Conservation (phyloP, 2,329 filamentous ascomycete genomes). For the Trichoderma koningii region DNA sequence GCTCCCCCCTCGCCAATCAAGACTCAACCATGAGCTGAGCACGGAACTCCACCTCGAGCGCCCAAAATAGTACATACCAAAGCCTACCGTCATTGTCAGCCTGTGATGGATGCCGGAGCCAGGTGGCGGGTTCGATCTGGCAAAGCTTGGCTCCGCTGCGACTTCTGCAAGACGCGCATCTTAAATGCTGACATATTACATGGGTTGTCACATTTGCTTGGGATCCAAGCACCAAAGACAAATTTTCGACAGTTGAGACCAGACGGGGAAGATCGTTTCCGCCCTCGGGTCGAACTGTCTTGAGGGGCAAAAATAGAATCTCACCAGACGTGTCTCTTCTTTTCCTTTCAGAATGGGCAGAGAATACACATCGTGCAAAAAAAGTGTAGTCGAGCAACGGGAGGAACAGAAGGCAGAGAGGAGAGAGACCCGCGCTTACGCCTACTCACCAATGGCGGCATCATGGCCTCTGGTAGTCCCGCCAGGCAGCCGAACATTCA, state of each 20-base stretch:
- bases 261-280: neutral
- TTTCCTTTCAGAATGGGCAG: neutral
- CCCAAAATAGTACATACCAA: constrained; percentile 23
- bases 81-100: neutral
- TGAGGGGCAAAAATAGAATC: constrained; percentile 24
- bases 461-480: neutral
- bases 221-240: neutral
- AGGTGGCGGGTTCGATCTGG: constrained; percentile 21
- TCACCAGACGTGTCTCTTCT: neutral
- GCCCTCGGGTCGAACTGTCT: neutral
- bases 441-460: constrained; percentile 11
- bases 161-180: constrained; percentile 15
- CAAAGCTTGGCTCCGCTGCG: constrained; percentile 2
- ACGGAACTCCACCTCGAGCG: constrained; percentile 13
- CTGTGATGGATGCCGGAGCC: constrained; percentile 3
- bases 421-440: neutral
- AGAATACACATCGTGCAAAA: neutral
- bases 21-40: constrained; percentile 8
- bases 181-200: constrained; percentile 23
- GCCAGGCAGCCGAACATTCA: neutral
- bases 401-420: neutral
- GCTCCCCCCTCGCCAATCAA: neutral
- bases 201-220: neutral
- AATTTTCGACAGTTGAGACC: constrained; percentile 15
- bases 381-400: no score